Conservation (phyloP, 1,284 basidiomycete species). For the Apiotrichum porosum region DNA sequence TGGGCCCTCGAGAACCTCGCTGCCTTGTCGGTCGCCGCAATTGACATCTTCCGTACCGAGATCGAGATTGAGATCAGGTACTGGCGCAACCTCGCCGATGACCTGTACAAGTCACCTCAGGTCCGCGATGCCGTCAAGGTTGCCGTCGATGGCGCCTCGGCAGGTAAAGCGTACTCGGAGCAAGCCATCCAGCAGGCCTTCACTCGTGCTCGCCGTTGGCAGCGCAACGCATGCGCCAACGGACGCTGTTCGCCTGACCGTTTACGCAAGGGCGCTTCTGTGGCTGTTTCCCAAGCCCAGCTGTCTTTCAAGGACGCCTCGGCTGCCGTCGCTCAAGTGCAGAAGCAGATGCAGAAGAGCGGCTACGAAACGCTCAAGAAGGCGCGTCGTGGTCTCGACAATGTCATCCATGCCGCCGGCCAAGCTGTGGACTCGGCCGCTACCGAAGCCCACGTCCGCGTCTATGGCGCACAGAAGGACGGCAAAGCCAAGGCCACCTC, state of each 20-base stretch:
- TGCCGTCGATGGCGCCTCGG: not conserved
- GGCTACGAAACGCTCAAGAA: slow-evolving; percentile 19
- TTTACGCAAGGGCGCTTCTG: not conserved
- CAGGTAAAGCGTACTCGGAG: not conserved
- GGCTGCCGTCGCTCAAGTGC: too few relatives aligned
- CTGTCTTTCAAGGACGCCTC: too few relatives aligned
- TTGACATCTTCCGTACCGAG: not conserved
- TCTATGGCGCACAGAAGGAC: not conserved
- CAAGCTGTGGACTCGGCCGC: not conserved
- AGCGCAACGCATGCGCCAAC: slow-evolving; percentile 1
- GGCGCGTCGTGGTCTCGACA: slow-evolving; percentile 25
- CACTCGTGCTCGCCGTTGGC: not conserved
- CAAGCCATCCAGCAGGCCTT: not conserved
- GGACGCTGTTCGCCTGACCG: not conserved
- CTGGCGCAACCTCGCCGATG: not conserved
- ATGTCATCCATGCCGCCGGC: slow-evolving; percentile 12
- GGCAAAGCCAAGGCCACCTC: not conserved
- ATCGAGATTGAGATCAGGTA: not conserved
- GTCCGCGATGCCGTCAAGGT: not conserved
- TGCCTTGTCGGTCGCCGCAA: not conserved
- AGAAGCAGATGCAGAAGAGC: slow-evolving; percentile 7
- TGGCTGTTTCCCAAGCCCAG: not conserved
- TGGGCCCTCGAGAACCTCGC: slow-evolving; percentile 1
- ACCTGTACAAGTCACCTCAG: not conserved
- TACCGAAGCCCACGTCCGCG: not conserved